Base-by-base conservation (phyloP, 2,329 filamentous ascomycete genomes). In the Venturia aucupariae region DNA sequence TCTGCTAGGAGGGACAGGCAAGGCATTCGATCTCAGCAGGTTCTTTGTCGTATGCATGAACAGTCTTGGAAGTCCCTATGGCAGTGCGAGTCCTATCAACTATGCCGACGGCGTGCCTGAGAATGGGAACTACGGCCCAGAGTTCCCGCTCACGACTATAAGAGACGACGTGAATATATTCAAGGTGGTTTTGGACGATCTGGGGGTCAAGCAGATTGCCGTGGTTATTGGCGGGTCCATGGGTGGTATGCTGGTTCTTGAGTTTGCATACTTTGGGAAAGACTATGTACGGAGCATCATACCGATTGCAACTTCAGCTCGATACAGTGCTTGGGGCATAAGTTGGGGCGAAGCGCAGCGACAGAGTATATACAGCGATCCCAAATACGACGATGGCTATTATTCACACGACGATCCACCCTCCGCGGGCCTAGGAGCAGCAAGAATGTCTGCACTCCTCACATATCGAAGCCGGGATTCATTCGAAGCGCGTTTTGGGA, bases 301-400 rank as follows among this genome's bases (percentile, higher is more conserved):
- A 11, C 89, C 90, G 17, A 93, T 95, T 70, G 90, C 90, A 27
- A 94, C 90, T 6, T 93, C 90, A 8, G 90, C 89, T 69, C 82
- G 88, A 51, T 91, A 94, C 75, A 93, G 90, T 71, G 90, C 90
- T 5, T 95, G 90, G 90, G 88, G 90, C 30, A 95, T 94, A 71
- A 92, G 89, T 76, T 95, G 90, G 90, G 90, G 90, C 51, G 90
- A 94, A 74, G 90, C 90, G 3, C 90, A 95, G 75, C 83, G 90
- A 62, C 90, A 94, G 77, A 92, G 89, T 81, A 97, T 99, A 74
- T 99, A 97, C 77, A 92, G 91, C 46, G 94, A 99, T 74, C 94
- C 94, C 39, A 97, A 97, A 79, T 99, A 99, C 75, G 92, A 97
- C 67, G 92, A 97, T 72, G 94, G 94, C 55, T 97, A 97, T 77